Conservation (phyloP, 441 rosid species). For the Adansonia rubrostipa region DNA sequence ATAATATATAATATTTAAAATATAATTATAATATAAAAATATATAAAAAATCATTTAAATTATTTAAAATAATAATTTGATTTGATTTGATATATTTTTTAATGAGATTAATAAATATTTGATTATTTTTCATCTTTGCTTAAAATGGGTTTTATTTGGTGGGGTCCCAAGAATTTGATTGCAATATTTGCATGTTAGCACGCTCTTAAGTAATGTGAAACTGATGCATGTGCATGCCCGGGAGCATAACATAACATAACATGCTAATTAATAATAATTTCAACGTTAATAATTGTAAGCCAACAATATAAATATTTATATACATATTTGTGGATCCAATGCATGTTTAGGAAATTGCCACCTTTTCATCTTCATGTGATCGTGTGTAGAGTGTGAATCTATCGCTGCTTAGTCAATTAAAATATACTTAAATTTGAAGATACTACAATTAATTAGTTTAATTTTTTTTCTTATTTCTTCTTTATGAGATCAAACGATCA, state of each 20-base stretch:
- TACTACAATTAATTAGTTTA: not conserved
- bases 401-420: not conserved
- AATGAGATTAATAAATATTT: not conserved
- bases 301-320: not conserved
- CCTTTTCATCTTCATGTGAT: not conserved
- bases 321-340: conserved; percentile 10
- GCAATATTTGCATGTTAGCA: not conserved
- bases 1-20: no score
- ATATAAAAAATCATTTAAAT: no score
- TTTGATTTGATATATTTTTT: not conserved
- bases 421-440: not conserved
- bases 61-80: not conserved
- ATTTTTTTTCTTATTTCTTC: not conserved
- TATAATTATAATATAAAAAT: no score
- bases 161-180: not conserved
- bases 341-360: not conserved
- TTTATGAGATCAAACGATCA: not conserved
- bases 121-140: not conserved
- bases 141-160: not conserved
- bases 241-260: conserved; percentile 15
- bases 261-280: conserved; percentile 18
- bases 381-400: not conserved
- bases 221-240: conserved; percentile 25
- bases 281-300: conserved; percentile 11
- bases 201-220: conserved; percentile 14